Evolutionary conservation across 106 monocot genomes (phyloP), one percentile per base, ranked within the genome.

Genomic region (Allium sativum): DNA sequence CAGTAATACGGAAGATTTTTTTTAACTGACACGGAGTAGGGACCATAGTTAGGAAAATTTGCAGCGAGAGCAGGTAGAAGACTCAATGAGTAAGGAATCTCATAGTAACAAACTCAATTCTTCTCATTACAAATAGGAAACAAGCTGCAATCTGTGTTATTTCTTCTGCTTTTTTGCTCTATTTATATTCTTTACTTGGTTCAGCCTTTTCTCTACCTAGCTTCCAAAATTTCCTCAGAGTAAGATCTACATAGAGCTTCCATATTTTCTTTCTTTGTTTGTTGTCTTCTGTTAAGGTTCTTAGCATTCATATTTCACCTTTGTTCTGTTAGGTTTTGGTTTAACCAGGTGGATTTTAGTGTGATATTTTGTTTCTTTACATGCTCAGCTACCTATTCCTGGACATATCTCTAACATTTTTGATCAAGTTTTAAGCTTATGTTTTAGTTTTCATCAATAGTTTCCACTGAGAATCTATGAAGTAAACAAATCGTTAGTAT

Each of bases 41-140:
- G 11, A 14, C 53, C 21, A 14, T 22, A 16, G 53, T n/a, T 17
- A 13, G 45, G 4, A 40, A 40, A 45, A 58, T 10, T 40, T 58
- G 61, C 40, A 59, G 31, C 19, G 31, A 41, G 61, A 66, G 55
- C 21, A 48, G 21, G 58, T 55, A 4, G 44, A 46, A 55, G 70
- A 58, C 14, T 69, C 70, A 69, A 14, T 60, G 15, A 12, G 18
- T 52, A 65, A 53, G 61, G 74, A 79, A 74, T 79, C 73, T 73
- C 73, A 69, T 70, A 55, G 73, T 59, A 79, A 73, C 79, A 79
- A 74, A 14, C 60, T 31, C 18, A 16, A 0, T 0, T 14, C 3
- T 41, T 12, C 10, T 19, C 56, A 50, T n/a, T 43, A 17, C 10
- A 9, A 44, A 42, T 44, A 62, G 44, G 62, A 70, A 19, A 19